phyloP scores from a whole-genome alignment of 129 eudicot species.

The Tagetes patula region DNA sequence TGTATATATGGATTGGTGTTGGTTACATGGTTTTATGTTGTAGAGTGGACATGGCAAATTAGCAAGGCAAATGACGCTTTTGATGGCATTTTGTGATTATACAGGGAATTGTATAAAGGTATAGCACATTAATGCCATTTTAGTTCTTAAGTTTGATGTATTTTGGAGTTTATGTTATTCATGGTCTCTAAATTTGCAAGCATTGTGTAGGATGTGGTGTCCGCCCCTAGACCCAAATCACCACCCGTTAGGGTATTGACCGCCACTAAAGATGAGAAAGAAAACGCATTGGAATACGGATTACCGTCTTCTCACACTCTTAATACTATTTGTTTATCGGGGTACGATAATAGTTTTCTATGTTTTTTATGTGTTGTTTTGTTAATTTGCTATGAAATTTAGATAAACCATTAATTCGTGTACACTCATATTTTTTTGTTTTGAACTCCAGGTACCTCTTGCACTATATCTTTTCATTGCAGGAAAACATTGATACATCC shows the following conservation, averaged over 20 bases:
- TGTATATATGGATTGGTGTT: slow-evolving; percentile 5
- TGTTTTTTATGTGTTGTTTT: neutral
- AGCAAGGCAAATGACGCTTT: slow-evolving; percentile 91
- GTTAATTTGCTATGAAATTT: neutral
- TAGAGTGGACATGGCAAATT: slow-evolving; percentile 97
- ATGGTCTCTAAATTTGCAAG: slow-evolving; percentile 1
- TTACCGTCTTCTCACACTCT: slow-evolving; percentile 97
- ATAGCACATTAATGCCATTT: slow-evolving; percentile 8
- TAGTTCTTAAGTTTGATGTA: neutral
- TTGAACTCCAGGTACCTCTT: slow-evolving; percentile 55
- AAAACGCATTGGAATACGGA: slow-evolving; percentile 94
- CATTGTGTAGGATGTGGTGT: slow-evolving; percentile 74
- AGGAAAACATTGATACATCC: slow-evolving; percentile 32
- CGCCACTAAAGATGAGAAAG: slow-evolving; percentile 88
- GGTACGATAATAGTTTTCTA: slow-evolving; percentile 43
- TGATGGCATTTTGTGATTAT: slow-evolving; percentile 96
- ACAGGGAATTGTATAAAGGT: slow-evolving; percentile 90
- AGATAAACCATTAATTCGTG: neutral
- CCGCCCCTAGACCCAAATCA: slow-evolving; percentile 89
- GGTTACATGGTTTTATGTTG: slow-evolving; percentile 27
- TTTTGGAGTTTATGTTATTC: neutral
- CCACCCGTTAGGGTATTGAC: slow-evolving; percentile 87
- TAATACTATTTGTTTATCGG: slow-evolving; percentile 87
- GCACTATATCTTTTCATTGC: slow-evolving; percentile 58
- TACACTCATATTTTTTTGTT: slow-evolving; percentile 11